A percentile compares a stretch with the other conserved stretches of the same genome.
These are phyloP conservation scores for Phytomonas serpens DNA, from an alignment of 208 protist species.

Conservation along the genomic window DNA sequence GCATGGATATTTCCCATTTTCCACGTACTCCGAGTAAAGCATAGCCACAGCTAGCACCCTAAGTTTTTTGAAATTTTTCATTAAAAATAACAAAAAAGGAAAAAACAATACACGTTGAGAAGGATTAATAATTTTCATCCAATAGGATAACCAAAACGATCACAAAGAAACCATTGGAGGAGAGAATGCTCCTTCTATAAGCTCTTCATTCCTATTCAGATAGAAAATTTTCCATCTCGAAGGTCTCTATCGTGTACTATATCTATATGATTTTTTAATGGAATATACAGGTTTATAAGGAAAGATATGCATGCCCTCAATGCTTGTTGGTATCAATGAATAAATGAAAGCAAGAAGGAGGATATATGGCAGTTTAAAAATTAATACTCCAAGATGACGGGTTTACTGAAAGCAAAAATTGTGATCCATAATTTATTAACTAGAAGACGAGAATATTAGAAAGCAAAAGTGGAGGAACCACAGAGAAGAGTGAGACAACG, in stretches of 20 bases:
- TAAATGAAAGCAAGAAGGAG: not conserved
- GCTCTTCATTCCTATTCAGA: not conserved
- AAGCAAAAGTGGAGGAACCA: not conserved
- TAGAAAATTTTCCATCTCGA: not conserved
- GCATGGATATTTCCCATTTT: not conserved
- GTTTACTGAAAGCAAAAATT: not conserved
- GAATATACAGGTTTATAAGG: not conserved
- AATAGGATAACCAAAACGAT: not conserved
- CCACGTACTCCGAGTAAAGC: not conserved
- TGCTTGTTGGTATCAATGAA: not conserved
- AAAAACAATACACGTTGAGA: not conserved
- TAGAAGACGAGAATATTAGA: not conserved
- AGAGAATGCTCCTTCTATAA: not conserved
- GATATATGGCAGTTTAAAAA: not conserved
- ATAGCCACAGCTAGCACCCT: not conserved
- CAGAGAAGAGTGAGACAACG: not conserved
- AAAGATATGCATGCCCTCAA: constrained; percentile 7
- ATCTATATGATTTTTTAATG: not conserved
- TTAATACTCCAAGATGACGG: not conserved
- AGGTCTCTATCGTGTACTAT: not conserved
- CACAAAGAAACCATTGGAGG: not conserved
- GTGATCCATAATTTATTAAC: not conserved
- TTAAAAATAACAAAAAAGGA: not conserved
- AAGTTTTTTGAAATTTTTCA: not conserved
- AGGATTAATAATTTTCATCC: not conserved